These are phyloP conservation scores for Priceomyces carsonii DNA, from an alignment of 805 yeast species.

Conservation along the genomic window DNA sequence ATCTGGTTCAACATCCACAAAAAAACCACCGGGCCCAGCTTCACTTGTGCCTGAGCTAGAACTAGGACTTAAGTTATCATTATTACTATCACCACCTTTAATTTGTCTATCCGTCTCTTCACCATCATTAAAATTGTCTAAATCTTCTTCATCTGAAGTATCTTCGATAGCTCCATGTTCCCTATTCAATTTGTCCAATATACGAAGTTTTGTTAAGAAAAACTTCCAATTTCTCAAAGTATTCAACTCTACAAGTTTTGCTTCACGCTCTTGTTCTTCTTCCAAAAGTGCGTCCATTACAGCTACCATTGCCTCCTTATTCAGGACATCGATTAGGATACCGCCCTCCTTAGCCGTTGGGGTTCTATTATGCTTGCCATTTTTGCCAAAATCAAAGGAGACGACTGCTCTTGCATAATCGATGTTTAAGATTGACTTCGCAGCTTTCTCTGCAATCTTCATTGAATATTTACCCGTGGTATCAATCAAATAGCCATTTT, in stretches of 20 bases:
- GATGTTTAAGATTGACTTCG: constrained; percentile 56
- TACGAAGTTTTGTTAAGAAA: constrained; percentile 50
- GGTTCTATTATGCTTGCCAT: constrained; percentile 29
- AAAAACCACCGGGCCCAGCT: constrained; percentile 10
- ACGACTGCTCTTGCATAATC: constrained; percentile 88
- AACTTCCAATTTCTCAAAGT: constrained; percentile 57
- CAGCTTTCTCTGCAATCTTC: constrained; percentile 66
- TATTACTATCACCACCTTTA: not conserved
- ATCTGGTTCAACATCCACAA: constrained; percentile 5
- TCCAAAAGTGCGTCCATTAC: constrained; percentile 51
- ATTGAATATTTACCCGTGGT: constrained; percentile 27
- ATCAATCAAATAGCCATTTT: constrained; percentile 63
- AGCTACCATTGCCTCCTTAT: constrained; percentile 56
- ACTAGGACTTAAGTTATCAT: not conserved
- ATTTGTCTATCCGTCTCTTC: constrained; percentile 4
- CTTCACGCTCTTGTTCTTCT: constrained; percentile 49
- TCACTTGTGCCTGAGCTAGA: constrained; percentile 6
- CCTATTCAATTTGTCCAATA: constrained; percentile 44
- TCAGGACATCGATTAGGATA: constrained; percentile 66
- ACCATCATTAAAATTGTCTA: not conserved
- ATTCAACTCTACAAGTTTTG: constrained; percentile 44
- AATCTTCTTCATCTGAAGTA: constrained; percentile 2
- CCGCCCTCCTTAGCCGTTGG: constrained; percentile 75
- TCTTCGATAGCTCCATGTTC: constrained; percentile 47
- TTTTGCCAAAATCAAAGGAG: constrained; percentile 71